These are phyloP conservation scores for Prunus mume DNA, from an alignment of 306 rosid species.

Conservation along the genomic window DNA sequence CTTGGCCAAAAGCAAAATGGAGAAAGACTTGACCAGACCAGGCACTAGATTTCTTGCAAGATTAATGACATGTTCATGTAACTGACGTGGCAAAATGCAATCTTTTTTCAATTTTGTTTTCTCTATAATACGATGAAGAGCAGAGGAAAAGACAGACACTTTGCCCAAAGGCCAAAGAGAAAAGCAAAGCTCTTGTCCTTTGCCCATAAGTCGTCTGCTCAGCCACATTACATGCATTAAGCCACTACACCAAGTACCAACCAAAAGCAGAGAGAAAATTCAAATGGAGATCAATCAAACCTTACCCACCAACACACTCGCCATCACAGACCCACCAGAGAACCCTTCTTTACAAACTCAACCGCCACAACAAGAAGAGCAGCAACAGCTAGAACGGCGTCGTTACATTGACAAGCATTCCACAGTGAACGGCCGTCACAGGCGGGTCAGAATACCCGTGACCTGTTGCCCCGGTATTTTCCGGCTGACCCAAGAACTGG, in stretches of 20 bases:
- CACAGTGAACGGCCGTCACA: constrained; percentile 21
- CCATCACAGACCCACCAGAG: neutral
- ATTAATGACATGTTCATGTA: too few relatives aligned
- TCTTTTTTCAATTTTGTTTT: neutral
- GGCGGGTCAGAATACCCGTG: constrained; percentile 24
- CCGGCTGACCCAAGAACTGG: constrained; percentile 26
- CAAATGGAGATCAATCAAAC: constrained; percentile 10
- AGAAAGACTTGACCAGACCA: too few relatives aligned
- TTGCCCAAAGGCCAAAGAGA: too few relatives aligned
- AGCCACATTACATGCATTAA: neutral
- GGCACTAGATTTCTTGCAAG: too few relatives aligned
- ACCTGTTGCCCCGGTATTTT: constrained; percentile 28
- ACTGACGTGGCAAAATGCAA: too few relatives aligned
- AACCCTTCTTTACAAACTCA: neutral
- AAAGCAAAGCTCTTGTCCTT: too few relatives aligned
- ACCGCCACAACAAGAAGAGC: neutral
- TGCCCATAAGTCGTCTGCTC: too few relatives aligned
- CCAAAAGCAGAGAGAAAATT: neutral
- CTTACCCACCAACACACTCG: neutral
- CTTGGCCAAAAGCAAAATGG: too few relatives aligned
- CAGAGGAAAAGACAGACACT: too few relatives aligned
- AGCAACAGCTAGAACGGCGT: constrained; percentile 5
- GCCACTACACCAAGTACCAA: neutral
- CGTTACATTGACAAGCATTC: constrained; percentile 17
- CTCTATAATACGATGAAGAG: too few relatives aligned